Conservation (phyloP, 108 stramenopile species). For the Cyclotella atomus region DNA sequence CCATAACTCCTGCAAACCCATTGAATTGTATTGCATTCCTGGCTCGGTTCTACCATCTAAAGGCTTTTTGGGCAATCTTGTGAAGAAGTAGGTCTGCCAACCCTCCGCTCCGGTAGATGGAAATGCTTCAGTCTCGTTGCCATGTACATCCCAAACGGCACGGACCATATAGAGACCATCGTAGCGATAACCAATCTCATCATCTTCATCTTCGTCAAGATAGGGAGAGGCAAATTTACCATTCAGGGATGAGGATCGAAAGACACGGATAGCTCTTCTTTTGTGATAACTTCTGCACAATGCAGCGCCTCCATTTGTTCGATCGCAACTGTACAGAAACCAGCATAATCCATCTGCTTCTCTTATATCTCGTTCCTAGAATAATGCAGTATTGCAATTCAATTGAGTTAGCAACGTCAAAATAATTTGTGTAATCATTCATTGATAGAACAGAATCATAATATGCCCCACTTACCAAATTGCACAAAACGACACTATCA, state of each 20-base stretch:
- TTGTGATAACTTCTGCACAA: slow-evolving; percentile 45
- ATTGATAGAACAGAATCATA: not conserved
- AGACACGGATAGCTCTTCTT: slow-evolving; percentile 54
- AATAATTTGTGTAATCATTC: no score
- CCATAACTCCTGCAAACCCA: slow-evolving; percentile 56
- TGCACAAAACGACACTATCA: slow-evolving; percentile 58
- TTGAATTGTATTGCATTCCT: slow-evolving; percentile 53
- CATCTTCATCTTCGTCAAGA: slow-evolving; percentile 44
- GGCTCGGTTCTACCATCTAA: slow-evolving; percentile 35
- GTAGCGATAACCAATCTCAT: slow-evolving; percentile 53
- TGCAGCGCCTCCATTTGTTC: slow-evolving; percentile 52
- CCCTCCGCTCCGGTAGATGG: slow-evolving; percentile 35
- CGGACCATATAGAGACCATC: slow-evolving; percentile 58
- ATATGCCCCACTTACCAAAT: slow-evolving; percentile 40
- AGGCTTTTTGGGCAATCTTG: slow-evolving; percentile 47
- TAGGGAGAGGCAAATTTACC: slow-evolving; percentile 46
- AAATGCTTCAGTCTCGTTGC: slow-evolving; percentile 50
- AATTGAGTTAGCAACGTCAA: not conserved
- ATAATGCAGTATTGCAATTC: not conserved
- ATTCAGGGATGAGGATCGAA: slow-evolving; percentile 47
- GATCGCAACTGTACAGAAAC: slow-evolving; percentile 47
- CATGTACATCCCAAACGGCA: slow-evolving; percentile 53
- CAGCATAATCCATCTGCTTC: slow-evolving; percentile 53
- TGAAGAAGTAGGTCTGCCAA: slow-evolving; percentile 53
- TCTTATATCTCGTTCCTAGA: slow-evolving; percentile 48